These are phyloP conservation scores for Cylindrotheca closterium DNA, from an alignment of 108 stramenopile species.

Conservation along the genomic window DNA sequence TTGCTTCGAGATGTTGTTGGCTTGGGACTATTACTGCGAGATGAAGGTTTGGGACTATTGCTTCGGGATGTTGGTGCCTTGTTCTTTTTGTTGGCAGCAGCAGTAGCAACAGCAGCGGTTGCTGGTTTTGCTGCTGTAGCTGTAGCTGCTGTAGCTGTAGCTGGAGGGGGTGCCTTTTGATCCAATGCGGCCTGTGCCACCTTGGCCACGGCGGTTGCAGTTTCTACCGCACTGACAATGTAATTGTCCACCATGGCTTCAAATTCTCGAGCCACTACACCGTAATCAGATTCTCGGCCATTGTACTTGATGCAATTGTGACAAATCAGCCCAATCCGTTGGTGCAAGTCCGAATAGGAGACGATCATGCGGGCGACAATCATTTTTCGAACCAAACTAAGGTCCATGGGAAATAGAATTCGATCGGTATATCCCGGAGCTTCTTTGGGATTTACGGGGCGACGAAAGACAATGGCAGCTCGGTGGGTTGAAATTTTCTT, in stretches of 20 bases:
- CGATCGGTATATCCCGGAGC: slow-evolving; percentile 83
- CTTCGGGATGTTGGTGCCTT: too few species aligned
- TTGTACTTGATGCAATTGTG: slow-evolving; percentile 81
- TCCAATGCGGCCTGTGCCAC: not conserved
- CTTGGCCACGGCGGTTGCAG: not conserved
- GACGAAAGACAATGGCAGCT: slow-evolving; percentile 76
- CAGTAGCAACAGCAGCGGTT: not conserved
- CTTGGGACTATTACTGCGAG: too few species aligned
- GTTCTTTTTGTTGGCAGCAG: too few species aligned
- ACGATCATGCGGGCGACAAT: slow-evolving; percentile 51
- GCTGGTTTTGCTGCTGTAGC: not conserved
- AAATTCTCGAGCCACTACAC: slow-evolving; percentile 71
- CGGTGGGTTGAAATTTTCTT: slow-evolving; percentile 77
- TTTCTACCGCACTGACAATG: slow-evolving; percentile 28
- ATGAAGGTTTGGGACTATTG: too few species aligned
- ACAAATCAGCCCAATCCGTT: slow-evolving; percentile 63
- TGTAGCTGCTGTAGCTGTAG: not conserved
- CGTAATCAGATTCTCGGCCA: slow-evolving; percentile 79
- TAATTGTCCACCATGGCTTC: slow-evolving; percentile 30
- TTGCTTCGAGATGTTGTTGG: too few species aligned
- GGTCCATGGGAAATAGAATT: slow-evolving; percentile 77
- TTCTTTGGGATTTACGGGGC: slow-evolving; percentile 68
- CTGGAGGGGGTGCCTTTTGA: not conserved
- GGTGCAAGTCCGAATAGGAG: slow-evolving; percentile 56
- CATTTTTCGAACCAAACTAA: slow-evolving; percentile 74